Evolutionary conservation across 108 stramenopile species (phyloP), one percentile per base, ranked within the genome.

Genomic region (Epipyxis sp.): DNA sequence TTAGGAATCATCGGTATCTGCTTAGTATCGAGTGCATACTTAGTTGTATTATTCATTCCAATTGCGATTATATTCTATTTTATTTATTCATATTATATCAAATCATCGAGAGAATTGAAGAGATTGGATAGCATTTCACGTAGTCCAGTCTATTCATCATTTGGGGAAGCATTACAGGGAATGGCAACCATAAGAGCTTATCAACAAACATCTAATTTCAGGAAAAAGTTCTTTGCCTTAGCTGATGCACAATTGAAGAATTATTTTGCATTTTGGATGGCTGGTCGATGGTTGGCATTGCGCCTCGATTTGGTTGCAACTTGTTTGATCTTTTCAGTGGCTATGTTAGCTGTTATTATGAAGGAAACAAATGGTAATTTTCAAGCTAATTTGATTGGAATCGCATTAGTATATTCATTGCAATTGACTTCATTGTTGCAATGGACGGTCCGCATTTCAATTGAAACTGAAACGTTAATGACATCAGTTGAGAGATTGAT

Each of bases 161-260:
- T 99, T 39, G 88, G 91, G 25, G 96, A 99, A 85, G 88, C 93
- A 0, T 80, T 97, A n/a, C 93, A 92, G 69, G 97, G 95, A 35
- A 89, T 94, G 10, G 78, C 92, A 27, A 93, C 94, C 3, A 95
- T 99, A 54, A 88, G 95, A 42, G 95, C 98, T 0, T 97, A 91
- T 78, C 80, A 79, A 30, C 92, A 86, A 46, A 87, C 90, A 65
- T 16, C 1, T 80, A 88, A 77, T 65, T 65, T 65, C 34, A 35
- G 6, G 10, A 10, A 13, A 32, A 37, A 65, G 71, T 96, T 94
- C 85, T 80, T 80, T 0, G 59, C 69, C 1, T 92, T 93, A 37
- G 90, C 95, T 37, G 92, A 96, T 82, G 79, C 82, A 32, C 93
- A 92, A 87, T 92, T 94, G 87, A 0, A 68, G 91, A 61, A 91